A percentile compares a stretch with the other conserved stretches of the same genome.
Evolutionary conservation across 1,284 basidiomycete genomes (phyloP).

Genomic region (Chalciporus sp.): DNA sequence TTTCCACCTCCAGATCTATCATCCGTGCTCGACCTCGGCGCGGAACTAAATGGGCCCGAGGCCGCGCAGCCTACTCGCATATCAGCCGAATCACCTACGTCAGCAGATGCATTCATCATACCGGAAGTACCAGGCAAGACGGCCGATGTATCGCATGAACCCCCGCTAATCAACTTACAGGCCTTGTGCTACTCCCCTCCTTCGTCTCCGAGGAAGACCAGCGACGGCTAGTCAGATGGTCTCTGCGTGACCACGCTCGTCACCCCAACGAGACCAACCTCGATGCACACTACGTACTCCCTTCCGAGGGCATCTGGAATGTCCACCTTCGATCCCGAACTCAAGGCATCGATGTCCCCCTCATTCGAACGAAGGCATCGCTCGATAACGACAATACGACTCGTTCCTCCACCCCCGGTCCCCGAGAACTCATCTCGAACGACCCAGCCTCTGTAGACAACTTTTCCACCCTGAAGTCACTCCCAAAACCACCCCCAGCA

Average conservation of each 20-base stretch:
- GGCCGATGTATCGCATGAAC: conserved; percentile 30
- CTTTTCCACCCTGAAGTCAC: conserved; percentile 45
- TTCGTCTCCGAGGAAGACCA: conserved; percentile 68
- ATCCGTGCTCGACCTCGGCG: conserved; percentile 63
- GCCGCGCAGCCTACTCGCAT: conserved; percentile 34
- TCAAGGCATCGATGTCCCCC: conserved; percentile 22
- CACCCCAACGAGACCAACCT: conserved; percentile 86
- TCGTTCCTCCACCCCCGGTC: conserved; percentile 43
- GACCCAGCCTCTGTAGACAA: conserved; percentile 58
- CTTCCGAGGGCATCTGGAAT: conserved; percentile 74
- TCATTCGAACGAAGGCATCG: conserved; percentile 43
- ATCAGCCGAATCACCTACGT: conserved; percentile 28
- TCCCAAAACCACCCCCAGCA: conserved; percentile 57
- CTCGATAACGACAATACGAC: conserved; percentile 29
- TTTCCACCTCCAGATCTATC: conserved; percentile 77
- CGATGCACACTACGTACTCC: conserved; percentile 80
- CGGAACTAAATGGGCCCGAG: conserved; percentile 13
- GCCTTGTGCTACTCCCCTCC: conserved; percentile 78
- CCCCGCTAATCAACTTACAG: conserved; percentile 41
- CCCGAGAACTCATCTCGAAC: conserved; percentile 69
- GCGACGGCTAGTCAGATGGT: conserved; percentile 65
- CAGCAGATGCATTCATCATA: conserved; percentile 32
- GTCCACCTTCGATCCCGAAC: conserved; percentile 45
- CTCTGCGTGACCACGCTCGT: conserved; percentile 73
- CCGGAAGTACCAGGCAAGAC: conserved; percentile 57